Percentiles rank a stretch among this genome's conserved stretches.
phyloP scores from a whole-genome alignment of 768 basidiomycete species.

The Lactarius quietus region DNA sequence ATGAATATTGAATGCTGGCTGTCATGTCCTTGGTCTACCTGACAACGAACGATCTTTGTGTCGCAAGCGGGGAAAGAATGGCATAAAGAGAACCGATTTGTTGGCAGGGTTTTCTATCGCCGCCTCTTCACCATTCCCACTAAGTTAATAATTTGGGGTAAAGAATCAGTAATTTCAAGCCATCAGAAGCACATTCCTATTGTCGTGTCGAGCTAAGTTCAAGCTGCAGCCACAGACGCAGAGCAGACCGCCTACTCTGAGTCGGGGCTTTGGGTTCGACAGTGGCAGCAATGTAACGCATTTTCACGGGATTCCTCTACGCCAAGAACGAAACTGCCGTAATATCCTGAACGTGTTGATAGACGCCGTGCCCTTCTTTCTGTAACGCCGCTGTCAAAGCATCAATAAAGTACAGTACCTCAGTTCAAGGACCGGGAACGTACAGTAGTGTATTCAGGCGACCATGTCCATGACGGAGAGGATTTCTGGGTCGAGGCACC shows the following conservation, averaged over 20 bases:
- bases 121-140: background rate
- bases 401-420: too few relatives aligned
- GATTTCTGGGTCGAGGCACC: too few relatives aligned
- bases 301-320: background rate
- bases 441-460: background rate
- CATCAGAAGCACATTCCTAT: background rate
- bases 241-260: background rate
- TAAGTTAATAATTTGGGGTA: background rate
- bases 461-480: too few relatives aligned
- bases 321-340: background rate
- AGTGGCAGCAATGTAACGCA: background rate
- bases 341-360: background rate
- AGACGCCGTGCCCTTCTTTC: background rate
- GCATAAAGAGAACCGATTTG: background rate
- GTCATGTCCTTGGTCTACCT: background rate
- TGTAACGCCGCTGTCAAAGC: background rate
- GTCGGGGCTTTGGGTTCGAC: background rate
- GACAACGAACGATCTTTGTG: slow-evolving; percentile 2
- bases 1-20: background rate
- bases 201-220: background rate
- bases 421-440: background rate
- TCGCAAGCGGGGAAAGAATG: background rate
- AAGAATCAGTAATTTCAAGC: background rate
- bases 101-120: background rate
- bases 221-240: background rate